Evolutionary conservation across 345 rosid species (phyloP).

Genomic region (Aethionema arabicum): DNA sequence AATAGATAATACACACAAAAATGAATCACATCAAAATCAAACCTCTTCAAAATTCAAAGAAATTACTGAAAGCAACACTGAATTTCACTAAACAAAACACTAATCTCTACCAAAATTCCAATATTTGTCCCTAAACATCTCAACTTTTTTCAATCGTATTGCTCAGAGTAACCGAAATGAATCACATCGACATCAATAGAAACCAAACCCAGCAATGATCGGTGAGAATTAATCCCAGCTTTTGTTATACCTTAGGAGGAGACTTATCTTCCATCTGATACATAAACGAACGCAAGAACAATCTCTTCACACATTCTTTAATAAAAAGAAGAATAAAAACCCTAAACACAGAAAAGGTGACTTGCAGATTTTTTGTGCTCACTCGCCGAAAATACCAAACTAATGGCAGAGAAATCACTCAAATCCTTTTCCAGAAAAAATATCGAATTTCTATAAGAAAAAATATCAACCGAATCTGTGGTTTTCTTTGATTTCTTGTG

Average conservation of each 20-base stretch:
- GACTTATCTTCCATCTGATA: conserved; percentile 27
- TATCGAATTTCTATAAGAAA: neutral
- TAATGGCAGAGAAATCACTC: conserved; percentile 33
- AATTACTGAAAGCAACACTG: neutral
- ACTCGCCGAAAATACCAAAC: conserved; percentile 21
- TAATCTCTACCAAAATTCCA: neutral
- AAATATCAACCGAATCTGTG: conserved; percentile 30
- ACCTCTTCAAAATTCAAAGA: neutral
- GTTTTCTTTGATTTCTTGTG: conserved; percentile 17
- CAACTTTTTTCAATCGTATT: no score
- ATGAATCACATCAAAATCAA: no score
- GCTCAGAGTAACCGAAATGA: neutral
- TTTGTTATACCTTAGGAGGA: conserved; percentile 19
- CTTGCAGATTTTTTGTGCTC: neutral
- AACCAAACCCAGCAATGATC: conserved; percentile 17
- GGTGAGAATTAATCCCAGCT: neutral
- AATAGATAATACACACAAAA: no score
- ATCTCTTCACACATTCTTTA: conserved; percentile 27
- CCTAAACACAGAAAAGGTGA: neutral
- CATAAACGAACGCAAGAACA: conserved; percentile 18
- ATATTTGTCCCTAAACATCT: neutral
- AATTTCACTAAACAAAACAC: neutral
- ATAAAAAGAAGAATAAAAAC: neutral
- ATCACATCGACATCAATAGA: conserved; percentile 1
- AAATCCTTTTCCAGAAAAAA: neutral